These are phyloP conservation scores for Paramecium tetraurelia DNA, from an alignment of 73 alveolate genomes.

Conservation along the genomic window DNA sequence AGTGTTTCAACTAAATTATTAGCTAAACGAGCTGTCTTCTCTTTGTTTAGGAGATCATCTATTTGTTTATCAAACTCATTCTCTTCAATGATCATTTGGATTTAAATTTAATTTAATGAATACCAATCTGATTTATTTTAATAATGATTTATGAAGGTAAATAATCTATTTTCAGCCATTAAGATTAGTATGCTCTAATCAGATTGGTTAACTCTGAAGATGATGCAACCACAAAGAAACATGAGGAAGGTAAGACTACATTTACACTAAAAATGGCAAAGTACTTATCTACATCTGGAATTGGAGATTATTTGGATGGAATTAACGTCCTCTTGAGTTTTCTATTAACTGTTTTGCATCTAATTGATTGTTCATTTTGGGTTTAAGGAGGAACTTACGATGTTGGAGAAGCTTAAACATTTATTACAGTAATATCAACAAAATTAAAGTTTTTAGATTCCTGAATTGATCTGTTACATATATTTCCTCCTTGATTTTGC, in stretches of 20 bases:
- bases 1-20: slow-evolving; percentile 68
- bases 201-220: not conserved
- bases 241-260: not conserved
- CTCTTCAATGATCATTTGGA: slow-evolving; percentile 34
- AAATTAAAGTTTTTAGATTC: not conserved
- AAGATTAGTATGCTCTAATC: not conserved
- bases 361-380: slow-evolving; percentile 42
- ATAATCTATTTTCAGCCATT: not conserved
- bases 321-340: not conserved
- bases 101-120: not conserved
- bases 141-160: slow-evolving; percentile 18
- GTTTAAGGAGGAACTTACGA: not conserved
- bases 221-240: not conserved
- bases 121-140: slow-evolving; percentile 44
- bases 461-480: not conserved
- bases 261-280: not conserved
- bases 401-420: not conserved
- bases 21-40: slow-evolving; percentile 75
- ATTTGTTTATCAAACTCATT: slow-evolving; percentile 74
- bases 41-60: slow-evolving; percentile 74
- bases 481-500: slow-evolving; percentile 60
- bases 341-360: not conserved
- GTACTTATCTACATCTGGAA: not conserved
- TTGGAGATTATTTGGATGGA: slow-evolving; percentile 14
- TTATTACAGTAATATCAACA: not conserved